phyloP scores from a whole-genome alignment of 768 basidiomycete genomes.

The Astraeus odoratus region DNA sequence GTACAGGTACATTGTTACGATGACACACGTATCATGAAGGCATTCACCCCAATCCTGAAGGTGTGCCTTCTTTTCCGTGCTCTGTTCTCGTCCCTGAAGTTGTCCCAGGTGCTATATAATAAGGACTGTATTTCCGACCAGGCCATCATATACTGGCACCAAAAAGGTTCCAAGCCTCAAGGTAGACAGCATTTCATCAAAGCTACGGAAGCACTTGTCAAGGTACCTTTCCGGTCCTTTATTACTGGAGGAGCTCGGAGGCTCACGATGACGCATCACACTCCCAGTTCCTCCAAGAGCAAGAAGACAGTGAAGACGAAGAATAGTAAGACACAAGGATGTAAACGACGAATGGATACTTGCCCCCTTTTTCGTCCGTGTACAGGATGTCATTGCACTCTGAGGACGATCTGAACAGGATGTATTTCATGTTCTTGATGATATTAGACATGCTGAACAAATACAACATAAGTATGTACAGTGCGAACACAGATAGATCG shows the following conservation, averaged over 20 bases:
- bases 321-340: slow-evolving; percentile 33
- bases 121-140: slow-evolving; percentile 93
- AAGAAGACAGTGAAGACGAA: slow-evolving; percentile 73
- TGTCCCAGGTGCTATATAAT: slow-evolving; percentile 82
- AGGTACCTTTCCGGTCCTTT: slow-evolving; percentile 41
- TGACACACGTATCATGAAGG: slow-evolving; percentile 90
- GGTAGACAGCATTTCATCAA: slow-evolving; percentile 95
- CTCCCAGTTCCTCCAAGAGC: slow-evolving; percentile 79
- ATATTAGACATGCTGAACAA: not conserved
- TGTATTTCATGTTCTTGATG: slow-evolving; percentile 5
- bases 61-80: slow-evolving; percentile 28
- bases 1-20: slow-evolving; percentile 97
- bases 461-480: not conserved
- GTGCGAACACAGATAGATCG: not conserved
- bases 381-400: slow-evolving; percentile 1
- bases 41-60: slow-evolving; percentile 94
- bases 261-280: slow-evolving; percentile 40
- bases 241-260: not conserved
- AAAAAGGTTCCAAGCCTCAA: slow-evolving; percentile 94
- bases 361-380: not conserved
- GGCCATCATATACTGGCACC: slow-evolving; percentile 96
- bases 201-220: slow-evolving; percentile 80
- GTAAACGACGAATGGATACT: not conserved
- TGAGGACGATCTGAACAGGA: slow-evolving; percentile 14
- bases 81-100: not conserved